A percentile compares a stretch with the other conserved stretches of the same genome.
Evolutionary conservation across 768 basidiomycete species (phyloP).

Genomic region (Gloeostereum incarnatum): DNA sequence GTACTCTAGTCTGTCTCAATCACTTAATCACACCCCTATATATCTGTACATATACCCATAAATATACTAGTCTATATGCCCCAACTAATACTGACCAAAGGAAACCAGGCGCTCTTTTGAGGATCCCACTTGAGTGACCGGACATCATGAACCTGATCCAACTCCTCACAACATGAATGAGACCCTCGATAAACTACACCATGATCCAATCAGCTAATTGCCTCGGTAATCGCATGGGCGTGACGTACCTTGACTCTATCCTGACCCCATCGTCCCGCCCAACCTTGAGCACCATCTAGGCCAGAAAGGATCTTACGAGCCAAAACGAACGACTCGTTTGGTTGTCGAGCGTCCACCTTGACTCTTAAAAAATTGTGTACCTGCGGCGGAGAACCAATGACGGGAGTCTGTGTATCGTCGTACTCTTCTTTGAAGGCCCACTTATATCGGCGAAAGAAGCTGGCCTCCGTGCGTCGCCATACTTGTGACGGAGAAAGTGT

Average conservation of each 20-base stretch:
- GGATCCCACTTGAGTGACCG: neutral
- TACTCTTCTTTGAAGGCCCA: conserved; percentile 66
- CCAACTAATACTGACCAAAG: neutral
- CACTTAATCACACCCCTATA: too few species aligned
- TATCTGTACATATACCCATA: too few species aligned
- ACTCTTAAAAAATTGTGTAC: neutral
- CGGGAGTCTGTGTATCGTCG: conserved; percentile 32
- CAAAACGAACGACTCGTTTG: conserved; percentile 28
- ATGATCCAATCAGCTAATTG: neutral
- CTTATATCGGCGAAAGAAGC: conserved; percentile 63
- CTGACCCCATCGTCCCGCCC: conserved; percentile 33
- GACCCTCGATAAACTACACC: neutral
- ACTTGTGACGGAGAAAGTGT: conserved; percentile 28
- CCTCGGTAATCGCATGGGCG: too few species aligned
- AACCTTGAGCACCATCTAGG: conserved; percentile 21
- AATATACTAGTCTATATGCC: too few species aligned
- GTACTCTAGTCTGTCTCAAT: too few species aligned
- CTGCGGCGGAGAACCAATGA: conserved; percentile 18
- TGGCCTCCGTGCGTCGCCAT: conserved; percentile 42
- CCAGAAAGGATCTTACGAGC: conserved; percentile 30
- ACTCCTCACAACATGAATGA: neutral
- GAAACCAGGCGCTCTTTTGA: neutral
- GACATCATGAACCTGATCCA: neutral
- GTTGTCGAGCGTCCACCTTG: conserved; percentile 14
- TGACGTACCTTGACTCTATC: neutral